Conservation (phyloP, 768 basidiomycete species). For the Termitomyces sp. region DNA sequence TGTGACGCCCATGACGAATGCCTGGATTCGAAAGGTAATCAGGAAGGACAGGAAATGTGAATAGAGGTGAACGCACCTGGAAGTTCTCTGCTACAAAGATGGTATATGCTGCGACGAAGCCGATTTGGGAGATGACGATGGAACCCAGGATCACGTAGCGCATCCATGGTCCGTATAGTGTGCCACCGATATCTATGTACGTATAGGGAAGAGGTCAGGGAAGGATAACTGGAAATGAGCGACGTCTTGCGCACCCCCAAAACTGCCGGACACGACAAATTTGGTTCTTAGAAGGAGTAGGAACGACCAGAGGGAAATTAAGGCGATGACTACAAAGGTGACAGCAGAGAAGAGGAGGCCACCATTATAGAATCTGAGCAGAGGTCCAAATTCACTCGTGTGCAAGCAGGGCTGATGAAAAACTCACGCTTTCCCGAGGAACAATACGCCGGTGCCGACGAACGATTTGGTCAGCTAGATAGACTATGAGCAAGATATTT, state of each 20-base stretch:
- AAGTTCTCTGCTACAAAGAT: slow-evolving; percentile 96
- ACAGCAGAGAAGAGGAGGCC: slow-evolving; percentile 86
- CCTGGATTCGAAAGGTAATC: slow-evolving; percentile 34
- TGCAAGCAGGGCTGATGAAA: too few relatives aligned
- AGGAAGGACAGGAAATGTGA: background rate
- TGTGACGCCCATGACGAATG: slow-evolving; percentile 80
- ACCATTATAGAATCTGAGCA: slow-evolving; percentile 84
- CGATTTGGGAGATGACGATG: slow-evolving; percentile 86
- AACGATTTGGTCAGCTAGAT: slow-evolving; percentile 85
- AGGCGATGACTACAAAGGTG: slow-evolving; percentile 75
- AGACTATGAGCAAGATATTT: slow-evolving; percentile 1
- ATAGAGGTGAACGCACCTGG: slow-evolving; percentile 32
- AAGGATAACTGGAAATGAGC: slow-evolving; percentile 11
- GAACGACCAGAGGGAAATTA: slow-evolving; percentile 91
- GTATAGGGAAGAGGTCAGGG: background rate
- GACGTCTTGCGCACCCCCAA: slow-evolving; percentile 62
- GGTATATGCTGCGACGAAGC: slow-evolving; percentile 87
- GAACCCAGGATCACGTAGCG: slow-evolving; percentile 83
- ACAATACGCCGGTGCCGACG: slow-evolving; percentile 92
- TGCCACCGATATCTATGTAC: slow-evolving; percentile 81
- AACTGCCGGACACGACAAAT: slow-evolving; percentile 85
- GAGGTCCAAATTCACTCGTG: background rate
- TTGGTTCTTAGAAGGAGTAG: slow-evolving; percentile 86
- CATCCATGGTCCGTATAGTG: slow-evolving; percentile 91
- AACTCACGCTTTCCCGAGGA: slow-evolving; percentile 89